Base-by-base conservation (phyloP, 2,329 filamentous ascomycete species). In the Arachnomyces sp. region DNA sequence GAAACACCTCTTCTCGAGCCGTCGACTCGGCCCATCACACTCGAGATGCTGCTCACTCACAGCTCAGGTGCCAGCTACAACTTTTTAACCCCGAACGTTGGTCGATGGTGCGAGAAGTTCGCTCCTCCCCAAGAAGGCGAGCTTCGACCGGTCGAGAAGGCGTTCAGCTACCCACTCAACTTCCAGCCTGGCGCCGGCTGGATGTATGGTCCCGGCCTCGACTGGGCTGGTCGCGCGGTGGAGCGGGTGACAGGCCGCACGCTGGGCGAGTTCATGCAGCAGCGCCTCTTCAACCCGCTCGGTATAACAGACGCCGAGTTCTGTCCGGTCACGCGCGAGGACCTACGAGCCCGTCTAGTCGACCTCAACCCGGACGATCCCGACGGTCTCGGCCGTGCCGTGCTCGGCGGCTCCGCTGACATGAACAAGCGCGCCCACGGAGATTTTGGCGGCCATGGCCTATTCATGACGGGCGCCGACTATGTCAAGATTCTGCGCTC, bases 121-220 rank as follows among this genome's bases (percentile, higher is more conserved):
- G 46, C 49, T 0, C 43, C 49, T 0, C 38, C 51, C 0, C 28
- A 48, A 0, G 46, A 52, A 12, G 47, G 39, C 3, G 35, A 34
- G 2, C 46, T 29, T n/a, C 47, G 48, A 9, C 59, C 59, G 0
- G 65, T 77, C 0, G 62, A 68, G 8, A 62, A 69, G 13, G 47
- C 62, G 0, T 73, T 66, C 44, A 44, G 45, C 8, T 62, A 67
- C 7, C 72, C 73, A 0, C 63, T 78, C 2, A 37, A 52, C 7
- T 75, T 66, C 45, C 69, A 78, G 40, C 75, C 75, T 1, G 74
- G 74, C 0, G 53, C 57, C 0, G 54, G 60, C 3, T 78, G 73
- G 73, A 59, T 62, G 45, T 78, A 78, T 44, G 66, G 71, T 0
- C 47, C 63, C 1, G 62, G 66, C 1, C 51, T 72, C 1, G 75